A percentile compares a stretch with the other conserved stretches of the same genome.
Evolutionary conservation across 1,284 basidiomycete genomes (phyloP).

Genomic region (Sanghuangporus baumii): DNA sequence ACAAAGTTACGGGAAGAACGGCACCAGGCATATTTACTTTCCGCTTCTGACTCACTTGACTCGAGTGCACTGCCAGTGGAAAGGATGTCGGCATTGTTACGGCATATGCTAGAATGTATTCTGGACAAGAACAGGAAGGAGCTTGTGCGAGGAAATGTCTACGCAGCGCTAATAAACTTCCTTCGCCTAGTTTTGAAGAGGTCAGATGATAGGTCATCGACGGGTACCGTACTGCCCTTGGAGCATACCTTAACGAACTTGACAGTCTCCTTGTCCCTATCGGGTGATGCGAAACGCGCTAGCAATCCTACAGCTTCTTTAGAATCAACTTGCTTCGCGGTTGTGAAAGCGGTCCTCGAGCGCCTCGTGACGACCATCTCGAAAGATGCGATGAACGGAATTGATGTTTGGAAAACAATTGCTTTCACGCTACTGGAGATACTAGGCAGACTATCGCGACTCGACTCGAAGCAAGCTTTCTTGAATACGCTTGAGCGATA

Average conservation of each 20-base stretch:
- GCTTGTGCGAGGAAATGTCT: conserved; percentile 94
- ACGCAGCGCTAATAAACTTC: conserved; percentile 86
- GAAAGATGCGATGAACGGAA: conserved; percentile 89
- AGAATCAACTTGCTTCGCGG: conserved; percentile 54
- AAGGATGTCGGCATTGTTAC: conserved; percentile 71
- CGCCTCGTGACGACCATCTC: conserved; percentile 75
- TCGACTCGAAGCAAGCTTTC: conserved; percentile 56
- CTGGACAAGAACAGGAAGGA: conserved; percentile 78
- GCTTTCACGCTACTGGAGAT: conserved; percentile 85
- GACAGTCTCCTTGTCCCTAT: conserved; percentile 10
- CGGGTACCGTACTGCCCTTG: not conserved
- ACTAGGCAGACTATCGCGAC: conserved; percentile 59
- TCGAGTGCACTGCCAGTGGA: conserved; percentile 74
- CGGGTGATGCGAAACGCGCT: conserved; percentile 18
- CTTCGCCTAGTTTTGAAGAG: conserved; percentile 61
- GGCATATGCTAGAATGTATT: conserved; percentile 72
- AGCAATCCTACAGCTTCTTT: conserved; percentile 36
- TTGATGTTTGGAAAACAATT: conserved; percentile 95
- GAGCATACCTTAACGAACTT: conserved; percentile 4
- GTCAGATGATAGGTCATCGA: conserved; percentile 17
- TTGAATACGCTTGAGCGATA: conserved; percentile 62
- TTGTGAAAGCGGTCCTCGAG: conserved; percentile 66
- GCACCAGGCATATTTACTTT: conserved; percentile 59
- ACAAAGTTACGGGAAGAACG: conserved; percentile 81
- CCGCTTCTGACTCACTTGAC: conserved; percentile 54